Percentiles rank a stretch among this genome's conserved stretches.
Conservation (phyloP, 306 rosid genomes). For the Psophocarpus tetragonolobus region DNA sequence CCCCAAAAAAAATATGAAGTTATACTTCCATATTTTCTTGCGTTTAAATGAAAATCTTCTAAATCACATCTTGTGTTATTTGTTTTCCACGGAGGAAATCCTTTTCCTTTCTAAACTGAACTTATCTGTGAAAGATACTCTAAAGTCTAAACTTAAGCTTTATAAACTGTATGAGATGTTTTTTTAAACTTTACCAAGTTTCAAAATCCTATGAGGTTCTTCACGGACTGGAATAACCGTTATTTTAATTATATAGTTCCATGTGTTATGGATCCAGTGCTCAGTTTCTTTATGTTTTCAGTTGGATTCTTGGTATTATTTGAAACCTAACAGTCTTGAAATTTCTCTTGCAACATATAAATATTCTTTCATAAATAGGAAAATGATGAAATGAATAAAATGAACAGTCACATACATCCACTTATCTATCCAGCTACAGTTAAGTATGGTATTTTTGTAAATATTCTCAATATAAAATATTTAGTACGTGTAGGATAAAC, state of each 20-base stretch:
- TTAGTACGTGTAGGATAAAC: neutral
- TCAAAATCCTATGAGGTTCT: conserved; percentile 27
- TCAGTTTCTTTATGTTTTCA: conserved; percentile 28
- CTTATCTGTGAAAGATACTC: conserved; percentile 16
- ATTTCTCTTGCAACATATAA: conserved; percentile 22
- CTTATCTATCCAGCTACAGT: neutral
- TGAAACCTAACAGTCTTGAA: conserved; percentile 18
- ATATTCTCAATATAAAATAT: conserved; percentile 20
- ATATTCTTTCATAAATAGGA: conserved; percentile 13
- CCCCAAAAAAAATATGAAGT: too few species aligned
- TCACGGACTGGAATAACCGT: conserved; percentile 22
- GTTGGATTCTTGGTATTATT: conserved; percentile 36
- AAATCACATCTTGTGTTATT: neutral
- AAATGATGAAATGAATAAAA: neutral
- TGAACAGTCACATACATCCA: neutral
- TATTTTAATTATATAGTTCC: conserved; percentile 26
- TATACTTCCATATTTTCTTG: conserved; percentile 12
- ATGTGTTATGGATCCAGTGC: conserved; percentile 16
- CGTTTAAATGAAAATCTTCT: conserved; percentile 16
- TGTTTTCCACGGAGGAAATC: conserved; percentile 19
- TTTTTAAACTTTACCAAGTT: conserved; percentile 17
- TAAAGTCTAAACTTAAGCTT: conserved; percentile 3
- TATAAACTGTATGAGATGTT: conserved; percentile 8
- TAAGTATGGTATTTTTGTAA: neutral
- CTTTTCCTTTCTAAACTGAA: neutral